Base-by-base conservation (phyloP, 75 land plant species). In the Pinus tabuliformis region DNA sequence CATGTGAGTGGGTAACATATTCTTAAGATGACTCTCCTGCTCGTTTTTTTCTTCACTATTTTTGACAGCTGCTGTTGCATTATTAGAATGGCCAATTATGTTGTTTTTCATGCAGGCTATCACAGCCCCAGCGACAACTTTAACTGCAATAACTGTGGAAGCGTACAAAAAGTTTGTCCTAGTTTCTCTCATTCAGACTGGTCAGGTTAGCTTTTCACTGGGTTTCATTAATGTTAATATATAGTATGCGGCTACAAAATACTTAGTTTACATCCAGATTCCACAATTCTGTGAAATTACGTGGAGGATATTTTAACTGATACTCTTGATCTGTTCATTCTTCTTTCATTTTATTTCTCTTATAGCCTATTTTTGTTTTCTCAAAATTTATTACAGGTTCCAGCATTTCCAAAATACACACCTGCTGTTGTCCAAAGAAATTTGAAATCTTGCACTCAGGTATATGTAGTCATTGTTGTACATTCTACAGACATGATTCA, bases 91-190 rank as follows among this genome's bases (percentile, higher is more conserved):
- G 30, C 37, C 62, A 28, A 62, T 71, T 0, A 73, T 79, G 22
- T 13, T 70, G 56, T 20, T 6, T 30, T 24, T 78, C 61, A 60
- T 80, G 17, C 84, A 95, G 99, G 99, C 89, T 70, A 86, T 92
- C 39, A 95, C 98, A 70, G 93, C 99, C 74, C 98, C 99, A 72
- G 89, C 94, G 86, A 76, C 90, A 16, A 71, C 75, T 42, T 22
- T 95, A 57, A 91, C 85, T 86, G 94, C 95, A 63, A 95, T 97
- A 75, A 87, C 93, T 54, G 86, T 97, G 54, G 99, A 96, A 78
- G 95, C 99, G 26, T 97, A 92, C 86, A 97, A 95, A 57, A 97
- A 97, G 61, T 95, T 86, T 72, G 88, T 97, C n/a, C 80, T 97
- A 57, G 99, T 97, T 73, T 97, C 91, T 16, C 93, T 97, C 57